Evolutionary conservation across 495 filamentous ascomycete genomes (phyloP).

Genomic region (Tuber calosporum): DNA sequence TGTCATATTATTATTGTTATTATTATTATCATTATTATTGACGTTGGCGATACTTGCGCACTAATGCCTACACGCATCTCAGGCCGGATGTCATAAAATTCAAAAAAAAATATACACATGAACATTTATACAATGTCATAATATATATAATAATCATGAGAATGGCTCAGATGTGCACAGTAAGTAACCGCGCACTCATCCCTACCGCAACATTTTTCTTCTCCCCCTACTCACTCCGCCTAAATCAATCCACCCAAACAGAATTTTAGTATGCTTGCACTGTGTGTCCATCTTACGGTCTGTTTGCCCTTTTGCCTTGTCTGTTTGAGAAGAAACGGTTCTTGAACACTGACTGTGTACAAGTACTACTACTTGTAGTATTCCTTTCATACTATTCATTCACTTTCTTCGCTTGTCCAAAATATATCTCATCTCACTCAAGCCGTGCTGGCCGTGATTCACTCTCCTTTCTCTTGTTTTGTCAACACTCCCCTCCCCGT

Average conservation of each 20-base stretch:
- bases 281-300: slow-evolving; percentile 25
- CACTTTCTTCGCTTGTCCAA: not conserved
- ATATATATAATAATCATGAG: not conserved
- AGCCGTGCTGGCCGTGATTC: not conserved
- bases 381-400: not conserved
- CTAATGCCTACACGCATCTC: not conserved
- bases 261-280: slow-evolving; percentile 24
- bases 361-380: slow-evolving; percentile 5
- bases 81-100: not conserved
- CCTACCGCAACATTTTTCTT: slow-evolving; percentile 3
- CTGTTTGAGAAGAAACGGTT: slow-evolving; percentile 1
- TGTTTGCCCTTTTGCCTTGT: slow-evolving; percentile 11
- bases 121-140: not conserved
- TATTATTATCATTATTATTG: not conserved
- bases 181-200: not conserved
- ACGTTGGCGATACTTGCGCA: not conserved
- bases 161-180: not conserved
- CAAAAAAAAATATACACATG: not conserved
- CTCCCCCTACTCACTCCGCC: slow-evolving; percentile 11
- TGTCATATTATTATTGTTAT: not conserved
- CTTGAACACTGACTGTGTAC: not conserved
- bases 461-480: slow-evolving; percentile 10
- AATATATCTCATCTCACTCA: slow-evolving; percentile 5
- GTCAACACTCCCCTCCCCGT: slow-evolving; percentile 28
- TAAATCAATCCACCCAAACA: not conserved